Evolutionary conservation across 768 basidiomycete genomes (phyloP), one percentile per base, ranked within the genome.

Genomic region (Kwoniella botswanensis): DNA sequence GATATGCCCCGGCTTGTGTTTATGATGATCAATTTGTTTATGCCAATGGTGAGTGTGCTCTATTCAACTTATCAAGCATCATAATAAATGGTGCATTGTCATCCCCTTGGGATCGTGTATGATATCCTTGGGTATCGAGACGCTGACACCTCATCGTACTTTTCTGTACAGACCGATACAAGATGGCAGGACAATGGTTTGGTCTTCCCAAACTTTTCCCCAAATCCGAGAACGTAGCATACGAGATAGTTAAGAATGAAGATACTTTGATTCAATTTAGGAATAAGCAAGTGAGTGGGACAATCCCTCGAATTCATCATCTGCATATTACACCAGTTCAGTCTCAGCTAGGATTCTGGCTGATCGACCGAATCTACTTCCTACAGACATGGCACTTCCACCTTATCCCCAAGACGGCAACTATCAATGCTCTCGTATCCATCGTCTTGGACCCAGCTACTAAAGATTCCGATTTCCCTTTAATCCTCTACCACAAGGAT

Each of bases 121-220:
- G 3, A 26, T 26, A 26, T 3, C 26, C 1, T 3, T 44, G 26
- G 62, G 4, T 13, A 42, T n/a, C 15, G 42, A 29, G 22, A 17
- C 18, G 17, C 10, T 26, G 59, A 26, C 2, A 61, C 59, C 59
- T 35, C 18, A 17, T 35, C 12, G 22, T 26, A 18, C 21, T 0
- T 17, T 1, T 26, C 26, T 26, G 26, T 26, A 13, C 52, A 76
- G 83, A 85, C 66, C 77, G 85, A 58, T 85, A 82, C 81, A 84
- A 85, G 79, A 84, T 85, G 82, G 83, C 82, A 6, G 82, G 85
- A 15, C 85, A 85, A 73, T 85, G 85, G 85, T 85, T 85, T 65
- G 85, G 84, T 44, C 77, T 85, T 9, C 84, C 84, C 22, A 85
- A 84, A 67, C 79, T 86, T 22, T 86, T 86, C 79, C 81, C 76